A percentile compares a stretch with the other conserved stretches of the same genome.
Evolutionary conservation across 257 asterid genomes (phyloP).

Genomic region (Plectranthus barbatus): DNA sequence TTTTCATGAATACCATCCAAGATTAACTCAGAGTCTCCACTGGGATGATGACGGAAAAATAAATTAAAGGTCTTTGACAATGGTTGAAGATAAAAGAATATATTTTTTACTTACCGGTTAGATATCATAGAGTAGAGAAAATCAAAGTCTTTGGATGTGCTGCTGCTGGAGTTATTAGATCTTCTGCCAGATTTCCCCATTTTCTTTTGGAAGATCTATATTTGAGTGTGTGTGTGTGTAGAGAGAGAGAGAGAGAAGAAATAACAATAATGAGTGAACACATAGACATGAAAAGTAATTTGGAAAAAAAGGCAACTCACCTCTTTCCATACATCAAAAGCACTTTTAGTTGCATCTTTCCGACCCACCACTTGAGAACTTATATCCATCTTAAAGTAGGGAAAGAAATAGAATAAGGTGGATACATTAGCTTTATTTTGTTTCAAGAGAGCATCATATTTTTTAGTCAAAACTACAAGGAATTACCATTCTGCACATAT

Average conservation of each 20-base stretch:
- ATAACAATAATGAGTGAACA: slow-evolving; percentile 4
- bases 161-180: slow-evolving; percentile 29
- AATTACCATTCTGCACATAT: neutral
- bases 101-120: slow-evolving; percentile 47
- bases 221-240: neutral
- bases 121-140: slow-evolving; percentile 68
- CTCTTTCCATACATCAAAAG: slow-evolving; percentile 96
- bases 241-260: neutral
- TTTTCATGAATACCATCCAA: slow-evolving; percentile 91
- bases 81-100: slow-evolving; percentile 5
- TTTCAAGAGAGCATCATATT: slow-evolving; percentile 1
- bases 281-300: neutral
- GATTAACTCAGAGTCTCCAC: slow-evolving; percentile 86
- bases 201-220: slow-evolving; percentile 81
- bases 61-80: slow-evolving; percentile 17
- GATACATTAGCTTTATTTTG: neutral
- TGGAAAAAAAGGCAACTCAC: slow-evolving; percentile 34
- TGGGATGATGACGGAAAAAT: slow-evolving; percentile 27
- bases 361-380: slow-evolving; percentile 92
- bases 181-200: slow-evolving; percentile 46
- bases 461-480: neutral
- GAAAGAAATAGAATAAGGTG: slow-evolving; percentile 12
- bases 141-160: slow-evolving; percentile 51
- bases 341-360: slow-evolving; percentile 77
- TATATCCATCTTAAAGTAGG: slow-evolving; percentile 57